Evolutionary conservation across 805 yeast genomes (phyloP), one percentile per base, ranked within the genome.

Genomic region (Alloascoidea africana): DNA sequence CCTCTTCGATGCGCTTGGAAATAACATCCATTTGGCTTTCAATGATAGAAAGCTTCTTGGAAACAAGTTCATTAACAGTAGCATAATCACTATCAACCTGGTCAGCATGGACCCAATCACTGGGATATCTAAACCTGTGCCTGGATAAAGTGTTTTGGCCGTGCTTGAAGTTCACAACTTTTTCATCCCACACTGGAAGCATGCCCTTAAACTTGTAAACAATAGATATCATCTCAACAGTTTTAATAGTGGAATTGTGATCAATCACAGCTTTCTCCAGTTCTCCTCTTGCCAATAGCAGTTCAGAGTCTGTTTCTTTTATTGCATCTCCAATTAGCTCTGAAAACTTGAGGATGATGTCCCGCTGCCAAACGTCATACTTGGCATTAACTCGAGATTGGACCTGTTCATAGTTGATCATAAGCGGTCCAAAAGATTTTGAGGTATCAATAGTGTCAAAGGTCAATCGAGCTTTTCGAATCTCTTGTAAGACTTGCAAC

Each of bases 301-400:
- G 40, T 1, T 52, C 53, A 0, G 48, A 37, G 33, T 60, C 54
- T 2, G 65, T 45, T 2, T 43, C 42, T 5, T 41, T 49, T 37
- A 67, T 56, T 2, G 51, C 39, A 1, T 45, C 42, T 4, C 48
- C 49, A 32, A 76, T 47, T 14, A 55, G 46, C 2, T 49, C 53
- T 2, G 71, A 56, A 53, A 75, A 69, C 18, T 51, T 51, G 1
- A 45, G 42, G 4, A 67, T 33, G 4, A 75, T 49, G 2, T 62
- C 62, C 32, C 56, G 59, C 43, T 74, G 79, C 73, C 84, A 79
- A 2, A 50, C 44, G 41, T 75, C 79, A 56, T 70, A 77, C 45
- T 69, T 73, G 2, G 73, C 52, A 30, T 55, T 58, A 4, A 75
- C 61, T 27, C 73, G 56, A 0, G 66, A 50, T 41, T 74, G 80